A percentile compares a stretch with the other conserved stretches of the same genome.
These are phyloP conservation scores for Xylaria longipes DNA, from an alignment of 495 filamentous ascomycete species.

Conservation along the genomic window DNA sequence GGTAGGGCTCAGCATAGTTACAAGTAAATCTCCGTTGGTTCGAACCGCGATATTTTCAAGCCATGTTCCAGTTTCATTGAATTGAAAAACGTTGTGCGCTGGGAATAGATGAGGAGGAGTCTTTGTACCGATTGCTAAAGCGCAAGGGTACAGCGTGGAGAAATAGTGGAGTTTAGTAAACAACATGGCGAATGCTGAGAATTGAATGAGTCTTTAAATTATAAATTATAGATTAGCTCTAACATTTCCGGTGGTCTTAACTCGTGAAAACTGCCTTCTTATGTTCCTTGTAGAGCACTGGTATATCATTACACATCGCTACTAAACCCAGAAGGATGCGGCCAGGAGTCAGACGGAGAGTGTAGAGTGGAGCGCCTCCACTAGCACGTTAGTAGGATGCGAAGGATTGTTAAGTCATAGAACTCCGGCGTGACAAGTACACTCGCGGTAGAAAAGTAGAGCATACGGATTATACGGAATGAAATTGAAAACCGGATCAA, in stretches of 20 bases:
- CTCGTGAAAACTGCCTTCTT: background rate
- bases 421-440: background rate
- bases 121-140: background rate
- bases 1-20: slow-evolving; percentile 44
- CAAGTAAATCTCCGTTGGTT: slow-evolving; percentile 52
- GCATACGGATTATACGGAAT: background rate
- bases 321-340: background rate
- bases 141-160: background rate
- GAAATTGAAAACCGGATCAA: background rate
- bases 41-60: slow-evolving; percentile 56
- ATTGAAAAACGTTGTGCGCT: slow-evolving; percentile 30
- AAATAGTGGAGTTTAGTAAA: background rate
- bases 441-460: background rate
- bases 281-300: background rate
- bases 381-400: background rate
- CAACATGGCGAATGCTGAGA: background rate
- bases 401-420: background rate
- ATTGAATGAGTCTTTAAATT: no score
- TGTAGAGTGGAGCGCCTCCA: background rate
- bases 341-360: slow-evolving; percentile 4
- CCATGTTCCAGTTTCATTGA: slow-evolving; percentile 34
- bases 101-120: slow-evolving; percentile 13
- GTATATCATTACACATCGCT: background rate
- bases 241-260: background rate
- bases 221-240: background rate